These are phyloP conservation scores for Stagonosporopsis chrysanthemi DNA, from an alignment of 2,329 filamentous ascomycete species.

Conservation along the genomic window DNA sequence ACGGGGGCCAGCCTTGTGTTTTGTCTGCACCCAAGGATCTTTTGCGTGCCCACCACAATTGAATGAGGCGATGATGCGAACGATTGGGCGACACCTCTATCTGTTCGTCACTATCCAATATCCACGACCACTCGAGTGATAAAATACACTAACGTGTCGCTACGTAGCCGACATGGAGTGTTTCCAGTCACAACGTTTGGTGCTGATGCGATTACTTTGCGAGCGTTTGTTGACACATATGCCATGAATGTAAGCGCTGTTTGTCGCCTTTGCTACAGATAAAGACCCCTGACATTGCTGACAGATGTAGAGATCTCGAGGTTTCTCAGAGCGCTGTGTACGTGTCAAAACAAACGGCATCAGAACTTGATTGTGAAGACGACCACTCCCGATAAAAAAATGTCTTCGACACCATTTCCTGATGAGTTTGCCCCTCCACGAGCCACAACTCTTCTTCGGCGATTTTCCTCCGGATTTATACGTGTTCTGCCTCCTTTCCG, in stretches of 20 bases:
- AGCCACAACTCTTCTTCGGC: constrained; percentile 24
- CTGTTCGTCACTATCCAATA: not conserved
- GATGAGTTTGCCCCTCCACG: constrained; percentile 14
- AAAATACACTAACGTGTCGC: not conserved
- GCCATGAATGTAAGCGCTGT: not conserved
- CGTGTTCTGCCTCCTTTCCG: constrained; percentile 18
- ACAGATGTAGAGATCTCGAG: not conserved
- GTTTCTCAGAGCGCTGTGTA: not conserved
- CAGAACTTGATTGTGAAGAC: not conserved
- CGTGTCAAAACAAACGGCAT: not conserved
- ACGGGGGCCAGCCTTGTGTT: not conserved
- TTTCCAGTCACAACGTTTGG: constrained; percentile 1
- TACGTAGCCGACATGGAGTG: not conserved
- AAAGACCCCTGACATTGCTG: not conserved
- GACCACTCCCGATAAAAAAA: not conserved
- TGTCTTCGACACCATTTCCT: not conserved
- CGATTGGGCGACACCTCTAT: no score
- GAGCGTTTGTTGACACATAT: constrained; percentile 2
- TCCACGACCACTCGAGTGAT: not conserved
- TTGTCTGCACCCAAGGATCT: not conserved
- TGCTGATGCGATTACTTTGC: not conserved
- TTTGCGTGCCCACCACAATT: not conserved
- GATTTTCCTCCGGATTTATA: constrained; percentile 25
- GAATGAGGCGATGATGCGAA: not conserved
- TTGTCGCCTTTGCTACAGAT: not conserved